phyloP scores from a whole-genome alignment of 2,329 filamentous ascomycete species.

The Ophiostoma sp. region DNA sequence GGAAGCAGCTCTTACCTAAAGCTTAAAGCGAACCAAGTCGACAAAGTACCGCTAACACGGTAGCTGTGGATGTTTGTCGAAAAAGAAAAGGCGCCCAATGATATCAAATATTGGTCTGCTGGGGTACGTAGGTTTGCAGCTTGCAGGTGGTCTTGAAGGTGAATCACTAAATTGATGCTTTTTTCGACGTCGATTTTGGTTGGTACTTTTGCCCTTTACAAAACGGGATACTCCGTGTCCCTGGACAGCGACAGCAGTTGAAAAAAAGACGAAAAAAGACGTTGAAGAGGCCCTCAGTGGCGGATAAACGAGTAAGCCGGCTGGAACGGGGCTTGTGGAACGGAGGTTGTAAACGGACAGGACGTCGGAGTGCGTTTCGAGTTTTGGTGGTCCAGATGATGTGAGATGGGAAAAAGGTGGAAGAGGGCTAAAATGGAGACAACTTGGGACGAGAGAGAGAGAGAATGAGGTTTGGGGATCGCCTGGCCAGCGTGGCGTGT shows the following conservation, averaged over 20 bases:
- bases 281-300: background rate
- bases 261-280: background rate
- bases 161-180: background rate
- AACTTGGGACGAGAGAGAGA: background rate
- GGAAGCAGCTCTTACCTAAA: background rate
- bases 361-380: background rate
- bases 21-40: background rate
- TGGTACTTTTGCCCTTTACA: background rate
- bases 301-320: conserved; percentile 3
- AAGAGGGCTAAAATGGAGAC: background rate
- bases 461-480: background rate
- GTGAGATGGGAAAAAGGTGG: background rate
- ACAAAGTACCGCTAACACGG: background rate
- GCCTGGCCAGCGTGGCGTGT: background rate
- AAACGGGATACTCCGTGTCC: background rate
- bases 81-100: background rate
- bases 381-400: background rate
- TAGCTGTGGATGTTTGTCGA: background rate
- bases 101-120: background rate
- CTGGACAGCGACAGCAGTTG: background rate
- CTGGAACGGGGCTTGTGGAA: background rate
- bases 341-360: background rate
- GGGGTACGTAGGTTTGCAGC: no score
- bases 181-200: background rate
- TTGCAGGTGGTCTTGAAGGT: no score